Percentiles rank a stretch among this genome's conserved stretches.
Conservation (phyloP, 192 early-diverging fungal genomes). For the Coemansia brasiliensis region DNA sequence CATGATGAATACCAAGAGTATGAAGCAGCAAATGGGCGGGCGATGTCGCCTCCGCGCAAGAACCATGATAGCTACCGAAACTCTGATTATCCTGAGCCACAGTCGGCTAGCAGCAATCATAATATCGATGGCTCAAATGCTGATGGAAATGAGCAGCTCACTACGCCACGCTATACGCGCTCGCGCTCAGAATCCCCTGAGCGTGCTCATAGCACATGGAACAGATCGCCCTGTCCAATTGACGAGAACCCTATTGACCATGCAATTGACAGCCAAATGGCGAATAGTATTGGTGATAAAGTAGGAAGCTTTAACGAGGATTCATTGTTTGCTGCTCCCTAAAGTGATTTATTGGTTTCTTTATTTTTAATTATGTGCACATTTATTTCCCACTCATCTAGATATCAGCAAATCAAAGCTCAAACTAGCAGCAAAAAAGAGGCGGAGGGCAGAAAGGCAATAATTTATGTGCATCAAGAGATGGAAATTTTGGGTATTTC, state of each 20-base stretch:
- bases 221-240: slow-evolving; percentile 1
- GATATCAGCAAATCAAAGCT: too few species aligned
- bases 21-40: neutral
- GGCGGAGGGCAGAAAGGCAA: neutral
- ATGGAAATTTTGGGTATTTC: too few species aligned
- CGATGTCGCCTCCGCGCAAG: neutral
- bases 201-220: slow-evolving; percentile 3
- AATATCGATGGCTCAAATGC: neutral
- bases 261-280: slow-evolving; percentile 1
- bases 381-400: neutral
- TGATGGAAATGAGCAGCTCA: neutral
- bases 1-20: neutral
- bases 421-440: too few species aligned
- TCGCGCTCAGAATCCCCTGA: slow-evolving; percentile 8
- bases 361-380: neutral
- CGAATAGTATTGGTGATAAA: neutral
- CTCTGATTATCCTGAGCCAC: slow-evolving; percentile 1
- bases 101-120: slow-evolving; percentile 1
- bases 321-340: slow-evolving; percentile 16
- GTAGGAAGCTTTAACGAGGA: slow-evolving; percentile 14
- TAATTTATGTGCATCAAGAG: neutral
- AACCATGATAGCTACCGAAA: neutral
- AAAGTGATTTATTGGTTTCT: neutral
- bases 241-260: slow-evolving; percentile 3
- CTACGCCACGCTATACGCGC: slow-evolving; percentile 3